These are phyloP conservation scores for Xylariaceae sp. DNA, from an alignment of 2,329 filamentous ascomycete species.

Conservation along the genomic window DNA sequence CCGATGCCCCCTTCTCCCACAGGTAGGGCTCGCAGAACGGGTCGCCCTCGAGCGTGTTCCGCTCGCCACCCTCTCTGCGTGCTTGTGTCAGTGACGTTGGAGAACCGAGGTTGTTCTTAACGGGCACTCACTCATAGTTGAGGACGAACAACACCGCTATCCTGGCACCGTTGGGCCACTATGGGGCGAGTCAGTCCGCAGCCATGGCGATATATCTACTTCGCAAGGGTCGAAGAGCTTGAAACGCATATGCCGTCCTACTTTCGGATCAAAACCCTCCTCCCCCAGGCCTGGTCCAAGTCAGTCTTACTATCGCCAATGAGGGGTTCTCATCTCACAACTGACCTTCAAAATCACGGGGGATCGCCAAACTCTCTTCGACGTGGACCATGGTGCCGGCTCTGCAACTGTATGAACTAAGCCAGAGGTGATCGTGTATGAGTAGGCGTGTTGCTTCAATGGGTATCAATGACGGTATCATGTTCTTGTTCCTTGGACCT, in stretches of 20 bases:
- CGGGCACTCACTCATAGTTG: constrained; percentile 14
- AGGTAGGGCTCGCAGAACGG: constrained; percentile 15
- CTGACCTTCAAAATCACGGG: constrained; percentile 19
- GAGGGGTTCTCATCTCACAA: neutral
- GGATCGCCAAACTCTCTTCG: constrained; percentile 8
- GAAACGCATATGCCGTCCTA: neutral
- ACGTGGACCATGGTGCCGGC: constrained; percentile 10
- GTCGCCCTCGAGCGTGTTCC: constrained; percentile 19
- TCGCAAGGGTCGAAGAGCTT: neutral
- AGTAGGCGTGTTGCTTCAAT: no score
- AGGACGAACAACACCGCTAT: constrained; percentile 17
- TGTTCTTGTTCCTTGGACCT: no score
- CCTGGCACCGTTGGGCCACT: constrained; percentile 16
- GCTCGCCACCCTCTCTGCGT: constrained; percentile 21
- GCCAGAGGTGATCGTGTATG: no score
- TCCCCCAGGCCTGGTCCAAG: constrained; percentile 13
- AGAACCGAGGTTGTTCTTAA: neutral
- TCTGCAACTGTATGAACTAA: no score
- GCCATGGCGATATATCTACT: neutral
- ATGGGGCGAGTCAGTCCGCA: neutral
- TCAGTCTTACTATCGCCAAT: neutral
- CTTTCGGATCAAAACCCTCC: constrained; percentile 13
- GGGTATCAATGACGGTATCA: no score
- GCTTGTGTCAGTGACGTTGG: no score
- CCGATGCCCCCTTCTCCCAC: constrained; percentile 19